Conservation (phyloP, 2,329 filamentous ascomycete genomes). For the Cercospora citrullina region DNA sequence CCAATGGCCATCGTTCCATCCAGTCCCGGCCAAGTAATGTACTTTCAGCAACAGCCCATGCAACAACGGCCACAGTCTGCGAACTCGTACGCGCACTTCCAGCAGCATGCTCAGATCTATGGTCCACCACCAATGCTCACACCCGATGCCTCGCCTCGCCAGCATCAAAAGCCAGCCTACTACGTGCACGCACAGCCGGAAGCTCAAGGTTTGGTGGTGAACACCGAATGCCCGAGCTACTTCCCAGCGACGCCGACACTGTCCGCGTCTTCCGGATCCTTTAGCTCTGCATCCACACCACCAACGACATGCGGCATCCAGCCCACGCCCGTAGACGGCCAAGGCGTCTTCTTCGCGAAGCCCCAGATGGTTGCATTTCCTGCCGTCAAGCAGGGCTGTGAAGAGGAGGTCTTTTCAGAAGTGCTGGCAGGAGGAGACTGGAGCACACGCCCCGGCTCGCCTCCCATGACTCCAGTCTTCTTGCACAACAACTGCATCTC, state of each 20-base stretch:
- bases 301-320: slow-evolving; percentile 71
- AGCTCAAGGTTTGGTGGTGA: slow-evolving; percentile 52
- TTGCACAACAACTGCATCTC: slow-evolving; percentile 67
- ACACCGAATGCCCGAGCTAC: slow-evolving; percentile 72
- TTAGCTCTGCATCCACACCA: slow-evolving; percentile 83
- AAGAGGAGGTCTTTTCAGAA: slow-evolving; percentile 70
- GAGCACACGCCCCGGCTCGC: slow-evolving; percentile 69
- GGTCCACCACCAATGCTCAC: slow-evolving; percentile 66
- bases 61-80: slow-evolving; percentile 39
- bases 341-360: slow-evolving; percentile 42
- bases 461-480: slow-evolving; percentile 82
- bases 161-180: slow-evolving; percentile 74
- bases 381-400: slow-evolving; percentile 68
- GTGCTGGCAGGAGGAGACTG: slow-evolving; percentile 73
- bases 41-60: slow-evolving; percentile 58
- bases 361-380: slow-evolving; percentile 52
- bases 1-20: slow-evolving; percentile 48
- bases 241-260: slow-evolving; percentile 85
- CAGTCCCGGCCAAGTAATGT: slow-evolving; percentile 49
- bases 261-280: slow-evolving; percentile 76
- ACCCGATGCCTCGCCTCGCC: slow-evolving; percentile 72
- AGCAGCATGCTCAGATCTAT: slow-evolving; percentile 52
- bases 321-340: slow-evolving; percentile 78
- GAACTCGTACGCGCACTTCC: slow-evolving; percentile 37
- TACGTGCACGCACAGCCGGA: slow-evolving; percentile 58